These are phyloP conservation scores for Xylariaceae sp. DNA, from an alignment of 2,329 filamentous ascomycete genomes.

Conservation along the genomic window DNA sequence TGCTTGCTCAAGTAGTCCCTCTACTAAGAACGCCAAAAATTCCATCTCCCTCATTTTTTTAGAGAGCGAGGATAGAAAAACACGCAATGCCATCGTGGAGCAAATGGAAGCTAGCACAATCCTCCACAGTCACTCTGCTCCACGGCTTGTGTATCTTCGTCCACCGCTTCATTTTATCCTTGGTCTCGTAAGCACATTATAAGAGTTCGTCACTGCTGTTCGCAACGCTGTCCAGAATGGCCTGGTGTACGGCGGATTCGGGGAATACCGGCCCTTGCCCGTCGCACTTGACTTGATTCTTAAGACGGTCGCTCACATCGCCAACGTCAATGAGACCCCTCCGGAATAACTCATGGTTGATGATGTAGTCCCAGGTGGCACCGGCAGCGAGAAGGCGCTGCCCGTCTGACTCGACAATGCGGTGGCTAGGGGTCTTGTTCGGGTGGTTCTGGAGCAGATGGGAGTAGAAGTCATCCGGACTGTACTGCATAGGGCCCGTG, in stretches of 20 bases:
- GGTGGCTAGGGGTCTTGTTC: constrained; percentile 60
- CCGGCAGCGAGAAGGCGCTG: constrained; percentile 67
- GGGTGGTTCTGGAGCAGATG: constrained; percentile 56
- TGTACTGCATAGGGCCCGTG: constrained; percentile 65
- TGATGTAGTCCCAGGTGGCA: constrained; percentile 86
- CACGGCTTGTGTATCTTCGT: neutral
- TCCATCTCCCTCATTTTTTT: too few relatives aligned
- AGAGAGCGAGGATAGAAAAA: too few relatives aligned
- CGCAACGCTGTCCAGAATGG: constrained; percentile 73
- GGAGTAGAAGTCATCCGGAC: constrained; percentile 65
- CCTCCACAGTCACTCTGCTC: neutral
- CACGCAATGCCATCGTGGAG: too few relatives aligned
- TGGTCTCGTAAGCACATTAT: constrained; percentile 31
- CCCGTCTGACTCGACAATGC: constrained; percentile 62
- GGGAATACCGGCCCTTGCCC: constrained; percentile 85
- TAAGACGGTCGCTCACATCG: constrained; percentile 73
- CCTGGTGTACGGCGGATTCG: constrained; percentile 64
- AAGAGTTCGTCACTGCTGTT: constrained; percentile 74
- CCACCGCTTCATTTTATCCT: neutral
- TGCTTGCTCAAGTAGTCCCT: too few relatives aligned
- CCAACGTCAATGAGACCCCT: constrained; percentile 74
- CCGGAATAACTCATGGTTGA: constrained; percentile 70
- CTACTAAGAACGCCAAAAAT: too few relatives aligned
- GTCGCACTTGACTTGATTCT: constrained; percentile 71
- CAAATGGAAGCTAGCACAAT: too few relatives aligned